Percentiles rank a stretch among this genome's conserved stretches.
Conservation (phyloP, 1,284 basidiomycete genomes). For the Porodaedalea pini region DNA sequence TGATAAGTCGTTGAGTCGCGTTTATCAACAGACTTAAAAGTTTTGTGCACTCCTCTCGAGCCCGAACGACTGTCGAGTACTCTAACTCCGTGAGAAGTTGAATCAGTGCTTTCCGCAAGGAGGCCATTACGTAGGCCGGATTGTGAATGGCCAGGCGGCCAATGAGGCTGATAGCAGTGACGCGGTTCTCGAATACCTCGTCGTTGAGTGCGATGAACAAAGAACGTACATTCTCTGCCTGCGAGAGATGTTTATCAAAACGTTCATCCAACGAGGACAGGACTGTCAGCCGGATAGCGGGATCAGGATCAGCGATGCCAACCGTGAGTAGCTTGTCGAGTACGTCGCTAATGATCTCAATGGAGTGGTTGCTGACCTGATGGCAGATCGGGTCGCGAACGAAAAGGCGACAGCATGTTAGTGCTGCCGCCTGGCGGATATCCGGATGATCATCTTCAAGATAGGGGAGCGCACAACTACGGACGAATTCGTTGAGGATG, state of each 20-base stretch:
- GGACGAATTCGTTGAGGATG: slow-evolving; percentile 94
- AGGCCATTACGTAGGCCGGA: slow-evolving; percentile 99
- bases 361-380: slow-evolving; percentile 94
- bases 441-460: slow-evolving; percentile 91
- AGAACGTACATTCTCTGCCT: slow-evolving; percentile 96
- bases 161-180: slow-evolving; percentile 88
- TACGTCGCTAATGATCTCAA: slow-evolving; percentile 97
- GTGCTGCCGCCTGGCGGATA: slow-evolving; percentile 86
- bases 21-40: slow-evolving; percentile 84
- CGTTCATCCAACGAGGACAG: slow-evolving; percentile 87
- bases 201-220: slow-evolving; percentile 98
- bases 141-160: slow-evolving; percentile 95
- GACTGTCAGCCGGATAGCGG: slow-evolving; percentile 84
- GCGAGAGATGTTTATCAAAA: slow-evolving; percentile 98
- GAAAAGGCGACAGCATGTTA: slow-evolving; percentile 90
- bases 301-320: slow-evolving; percentile 94
- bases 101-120: slow-evolving; percentile 91
- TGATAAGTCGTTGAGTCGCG: slow-evolving; percentile 91
- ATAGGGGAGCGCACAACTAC: slow-evolving; percentile 89
- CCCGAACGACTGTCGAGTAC: slow-evolving; percentile 89
- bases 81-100: slow-evolving; percentile 97
- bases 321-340: slow-evolving; percentile 96
- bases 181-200: slow-evolving; percentile 91
- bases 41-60: slow-evolving; percentile 90
- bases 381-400: slow-evolving; percentile 95